phyloP scores from a whole-genome alignment of 1,284 basidiomycete genomes.

The Tausonia pullulans region DNA sequence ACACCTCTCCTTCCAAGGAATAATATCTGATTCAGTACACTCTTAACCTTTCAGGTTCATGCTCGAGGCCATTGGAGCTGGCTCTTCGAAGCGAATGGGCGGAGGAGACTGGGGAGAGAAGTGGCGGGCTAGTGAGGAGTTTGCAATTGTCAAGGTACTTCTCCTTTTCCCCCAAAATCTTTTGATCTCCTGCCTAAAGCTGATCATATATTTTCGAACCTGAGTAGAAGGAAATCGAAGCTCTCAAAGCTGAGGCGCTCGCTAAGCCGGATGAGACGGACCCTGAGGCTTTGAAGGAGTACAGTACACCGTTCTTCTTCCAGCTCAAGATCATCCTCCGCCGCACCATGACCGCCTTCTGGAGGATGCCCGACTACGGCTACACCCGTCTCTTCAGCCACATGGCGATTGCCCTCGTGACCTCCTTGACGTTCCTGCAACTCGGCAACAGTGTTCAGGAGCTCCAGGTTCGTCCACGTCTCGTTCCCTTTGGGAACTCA shows the following conservation, averaged over 20 bases:
- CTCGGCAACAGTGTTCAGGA: slow-evolving; percentile 55
- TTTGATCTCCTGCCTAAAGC: neutral
- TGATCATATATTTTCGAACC: too few species aligned
- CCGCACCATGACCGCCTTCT: slow-evolving; percentile 65
- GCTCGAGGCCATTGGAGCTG: slow-evolving; percentile 58
- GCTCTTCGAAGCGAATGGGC: slow-evolving; percentile 50
- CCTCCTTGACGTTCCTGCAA: slow-evolving; percentile 74
- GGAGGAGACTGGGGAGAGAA: slow-evolving; percentile 66
- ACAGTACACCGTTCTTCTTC: slow-evolving; percentile 59
- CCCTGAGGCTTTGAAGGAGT: slow-evolving; percentile 22
- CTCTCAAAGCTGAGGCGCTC: slow-evolving; percentile 38
- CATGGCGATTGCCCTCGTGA: slow-evolving; percentile 61
- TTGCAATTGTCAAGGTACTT: slow-evolving; percentile 28
- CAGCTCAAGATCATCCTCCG: slow-evolving; percentile 64
- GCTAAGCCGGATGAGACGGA: slow-evolving; percentile 31
- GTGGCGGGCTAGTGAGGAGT: slow-evolving; percentile 47
- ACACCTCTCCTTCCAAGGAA: neutral
- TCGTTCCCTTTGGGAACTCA: neutral
- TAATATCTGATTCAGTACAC: slow-evolving; percentile 12
- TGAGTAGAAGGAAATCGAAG: slow-evolving; percentile 31
- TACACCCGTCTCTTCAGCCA: slow-evolving; percentile 73
- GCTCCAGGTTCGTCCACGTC: slow-evolving; percentile 48
- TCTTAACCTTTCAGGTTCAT: slow-evolving; percentile 21
- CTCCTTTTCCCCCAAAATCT: neutral
- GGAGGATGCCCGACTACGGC: slow-evolving; percentile 62